These are phyloP conservation scores for Suillus alpinus DNA, from an alignment of 768 basidiomycete genomes.

Conservation along the genomic window DNA sequence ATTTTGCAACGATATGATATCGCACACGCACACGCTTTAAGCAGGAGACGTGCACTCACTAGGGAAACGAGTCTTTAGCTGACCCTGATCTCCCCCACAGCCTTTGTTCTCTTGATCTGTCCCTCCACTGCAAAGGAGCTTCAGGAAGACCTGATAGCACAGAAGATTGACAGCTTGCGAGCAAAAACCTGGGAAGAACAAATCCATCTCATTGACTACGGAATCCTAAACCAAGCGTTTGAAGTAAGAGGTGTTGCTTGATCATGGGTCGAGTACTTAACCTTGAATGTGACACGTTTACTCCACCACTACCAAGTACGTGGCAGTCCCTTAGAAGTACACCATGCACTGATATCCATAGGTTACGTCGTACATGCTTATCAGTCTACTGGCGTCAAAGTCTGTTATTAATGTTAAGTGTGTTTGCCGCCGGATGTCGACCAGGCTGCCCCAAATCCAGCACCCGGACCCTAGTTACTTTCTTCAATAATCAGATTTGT, in stretches of 20 bases:
- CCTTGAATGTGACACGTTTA: background rate
- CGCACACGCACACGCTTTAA: no score
- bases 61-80: no score
- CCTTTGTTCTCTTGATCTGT: conserved; percentile 32
- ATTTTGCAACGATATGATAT: background rate
- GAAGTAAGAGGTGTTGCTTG: conserved; percentile 7
- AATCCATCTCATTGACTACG: conserved; percentile 54
- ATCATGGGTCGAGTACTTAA: background rate
- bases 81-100: conserved; percentile 17
- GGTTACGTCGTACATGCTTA: background rate
- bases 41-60: no score
- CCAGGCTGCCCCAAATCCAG: background rate
- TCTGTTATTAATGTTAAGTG: background rate
- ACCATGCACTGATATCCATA: background rate
- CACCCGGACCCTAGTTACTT: no score
- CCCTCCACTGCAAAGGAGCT: conserved; percentile 51
- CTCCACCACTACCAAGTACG: background rate
- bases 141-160: conserved; percentile 54
- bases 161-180: conserved; percentile 78
- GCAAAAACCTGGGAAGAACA: conserved; percentile 71
- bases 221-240: conserved; percentile 41
- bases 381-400: background rate
- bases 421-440: background rate
- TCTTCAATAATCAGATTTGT: no score
- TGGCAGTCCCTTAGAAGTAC: background rate